phyloP scores from a whole-genome alignment of 805 yeast species.

The Saccharomycopsis fodiens region DNA sequence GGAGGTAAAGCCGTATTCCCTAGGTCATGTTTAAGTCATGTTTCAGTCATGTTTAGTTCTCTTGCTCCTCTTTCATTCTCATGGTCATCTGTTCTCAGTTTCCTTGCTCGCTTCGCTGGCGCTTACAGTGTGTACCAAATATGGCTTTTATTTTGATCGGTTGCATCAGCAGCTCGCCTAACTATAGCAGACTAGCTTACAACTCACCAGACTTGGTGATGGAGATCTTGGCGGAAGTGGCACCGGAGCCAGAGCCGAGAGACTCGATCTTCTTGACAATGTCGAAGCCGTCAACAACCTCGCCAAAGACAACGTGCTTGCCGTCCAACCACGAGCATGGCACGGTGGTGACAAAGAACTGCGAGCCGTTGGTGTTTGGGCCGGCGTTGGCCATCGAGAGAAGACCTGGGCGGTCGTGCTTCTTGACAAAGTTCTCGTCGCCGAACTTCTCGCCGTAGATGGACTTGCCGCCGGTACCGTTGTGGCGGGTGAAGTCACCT shows the following conservation, averaged over 20 bases:
- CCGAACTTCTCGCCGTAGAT: constrained; percentile 74
- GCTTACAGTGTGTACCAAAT: too few species aligned
- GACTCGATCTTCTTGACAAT: constrained; percentile 72
- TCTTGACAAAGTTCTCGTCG: constrained; percentile 69
- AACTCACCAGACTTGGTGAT: constrained; percentile 69
- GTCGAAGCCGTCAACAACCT: constrained; percentile 77
- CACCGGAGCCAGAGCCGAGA: constrained; percentile 60
- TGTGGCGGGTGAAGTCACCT: constrained; percentile 87
- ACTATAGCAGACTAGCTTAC: too few species aligned
- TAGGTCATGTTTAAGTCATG: too few species aligned
- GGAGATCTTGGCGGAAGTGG: constrained; percentile 61
- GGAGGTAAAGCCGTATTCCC: too few species aligned
- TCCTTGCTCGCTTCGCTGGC: too few species aligned
- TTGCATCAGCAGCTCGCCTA: too few species aligned
- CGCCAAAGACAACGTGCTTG: constrained; percentile 93
- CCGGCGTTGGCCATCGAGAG: constrained; percentile 98
- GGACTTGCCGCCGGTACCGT: constrained; percentile 96
- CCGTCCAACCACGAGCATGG: constrained; percentile 87
- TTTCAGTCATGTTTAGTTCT: too few species aligned
- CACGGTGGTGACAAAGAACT: constrained; percentile 91
- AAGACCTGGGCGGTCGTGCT: constrained; percentile 75
- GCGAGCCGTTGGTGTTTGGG: constrained; percentile 97
- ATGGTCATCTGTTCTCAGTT: too few species aligned
- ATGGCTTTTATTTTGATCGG: too few species aligned
- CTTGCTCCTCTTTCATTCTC: too few species aligned